phyloP scores from a whole-genome alignment of 73 alveolate genomes.

The Paramecium caudatum region DNA sequence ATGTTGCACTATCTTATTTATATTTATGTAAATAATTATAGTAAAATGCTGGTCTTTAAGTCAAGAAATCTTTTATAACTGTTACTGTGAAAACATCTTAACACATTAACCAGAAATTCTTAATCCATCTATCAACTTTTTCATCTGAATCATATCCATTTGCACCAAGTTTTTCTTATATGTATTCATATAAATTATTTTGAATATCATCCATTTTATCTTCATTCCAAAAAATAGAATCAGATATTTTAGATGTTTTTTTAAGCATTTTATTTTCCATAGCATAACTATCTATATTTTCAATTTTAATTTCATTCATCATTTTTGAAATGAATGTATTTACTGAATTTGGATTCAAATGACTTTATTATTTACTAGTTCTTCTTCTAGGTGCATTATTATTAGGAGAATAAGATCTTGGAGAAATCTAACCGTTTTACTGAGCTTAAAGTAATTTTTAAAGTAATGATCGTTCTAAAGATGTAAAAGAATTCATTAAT shows the following conservation, averaged over 20 bases:
- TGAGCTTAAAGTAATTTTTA: background rate
- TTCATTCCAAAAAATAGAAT: constrained; percentile 68
- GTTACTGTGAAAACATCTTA: constrained; percentile 62
- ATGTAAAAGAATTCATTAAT: constrained; percentile 40
- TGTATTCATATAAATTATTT: constrained; percentile 60
- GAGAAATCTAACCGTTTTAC: constrained; percentile 47
- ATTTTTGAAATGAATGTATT: constrained; percentile 31
- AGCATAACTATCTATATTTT: constrained; percentile 17
- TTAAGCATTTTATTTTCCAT: constrained; percentile 55
- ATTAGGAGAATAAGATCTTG: constrained; percentile 61
- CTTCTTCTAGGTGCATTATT: constrained; percentile 62
- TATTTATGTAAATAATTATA: constrained; percentile 57
- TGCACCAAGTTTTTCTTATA: constrained; percentile 48
- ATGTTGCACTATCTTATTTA: constrained; percentile 10
- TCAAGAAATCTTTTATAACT: constrained; percentile 50
- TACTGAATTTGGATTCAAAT: constrained; percentile 53
- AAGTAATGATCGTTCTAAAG: constrained; percentile 16
- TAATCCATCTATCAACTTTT: constrained; percentile 66
- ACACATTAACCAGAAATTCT: constrained; percentile 67
- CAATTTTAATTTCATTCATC: constrained; percentile 59
- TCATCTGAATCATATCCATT: constrained; percentile 58
- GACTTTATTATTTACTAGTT: constrained; percentile 41
- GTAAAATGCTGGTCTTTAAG: constrained; percentile 57
- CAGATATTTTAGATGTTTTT: constrained; percentile 35
- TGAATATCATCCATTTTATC: constrained; percentile 56